A percentile compares a stretch with the other conserved stretches of the same genome.
These are phyloP conservation scores for Odontarrhena argentea DNA, from an alignment of 345 rosid species.

Conservation along the genomic window DNA sequence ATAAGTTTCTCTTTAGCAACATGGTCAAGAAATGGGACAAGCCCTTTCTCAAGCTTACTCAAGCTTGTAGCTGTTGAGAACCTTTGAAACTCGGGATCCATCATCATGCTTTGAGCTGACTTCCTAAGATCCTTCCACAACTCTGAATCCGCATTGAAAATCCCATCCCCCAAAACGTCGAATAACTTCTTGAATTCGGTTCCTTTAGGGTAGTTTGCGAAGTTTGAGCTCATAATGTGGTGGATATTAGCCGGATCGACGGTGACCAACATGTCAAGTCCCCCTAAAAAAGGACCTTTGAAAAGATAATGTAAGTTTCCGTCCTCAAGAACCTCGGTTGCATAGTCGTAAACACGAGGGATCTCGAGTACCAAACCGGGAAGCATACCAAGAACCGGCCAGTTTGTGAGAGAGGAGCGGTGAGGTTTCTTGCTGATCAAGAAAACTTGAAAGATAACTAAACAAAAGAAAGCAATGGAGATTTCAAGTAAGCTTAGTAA, in stretches of 20 bases:
- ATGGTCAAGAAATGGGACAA: slow-evolving; percentile 53
- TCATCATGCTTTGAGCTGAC: slow-evolving; percentile 40
- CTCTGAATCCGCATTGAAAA: slow-evolving; percentile 53
- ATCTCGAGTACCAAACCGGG: slow-evolving; percentile 44
- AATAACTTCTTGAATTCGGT: slow-evolving; percentile 52
- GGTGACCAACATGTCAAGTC: slow-evolving; percentile 44
- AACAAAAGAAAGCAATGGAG: slow-evolving; percentile 44
- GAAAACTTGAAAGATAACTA: slow-evolving; percentile 30
- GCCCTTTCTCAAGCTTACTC: slow-evolving; percentile 48
- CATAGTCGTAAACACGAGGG: slow-evolving; percentile 43
- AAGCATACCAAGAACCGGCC: slow-evolving; percentile 64
- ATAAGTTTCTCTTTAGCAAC: slow-evolving; percentile 32
- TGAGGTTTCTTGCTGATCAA: slow-evolving; percentile 21
- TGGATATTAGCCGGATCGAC: slow-evolving; percentile 61
- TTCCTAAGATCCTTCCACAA: slow-evolving; percentile 56
- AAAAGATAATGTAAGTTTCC: slow-evolving; percentile 38
- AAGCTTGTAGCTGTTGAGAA: slow-evolving; percentile 39
- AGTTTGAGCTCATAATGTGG: slow-evolving; percentile 61
- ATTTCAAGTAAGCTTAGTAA: slow-evolving; percentile 38
- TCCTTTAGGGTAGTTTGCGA: slow-evolving; percentile 63
- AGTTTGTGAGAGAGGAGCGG: slow-evolving; percentile 38
- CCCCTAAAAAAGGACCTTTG: slow-evolving; percentile 47
- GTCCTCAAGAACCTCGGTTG: slow-evolving; percentile 38
- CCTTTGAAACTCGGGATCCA: slow-evolving; percentile 37
- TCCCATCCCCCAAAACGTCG: slow-evolving; percentile 62